These are phyloP conservation scores for Ascomycota sp. DNA, from an alignment of 2,329 filamentous ascomycete genomes.

Conservation along the genomic window DNA sequence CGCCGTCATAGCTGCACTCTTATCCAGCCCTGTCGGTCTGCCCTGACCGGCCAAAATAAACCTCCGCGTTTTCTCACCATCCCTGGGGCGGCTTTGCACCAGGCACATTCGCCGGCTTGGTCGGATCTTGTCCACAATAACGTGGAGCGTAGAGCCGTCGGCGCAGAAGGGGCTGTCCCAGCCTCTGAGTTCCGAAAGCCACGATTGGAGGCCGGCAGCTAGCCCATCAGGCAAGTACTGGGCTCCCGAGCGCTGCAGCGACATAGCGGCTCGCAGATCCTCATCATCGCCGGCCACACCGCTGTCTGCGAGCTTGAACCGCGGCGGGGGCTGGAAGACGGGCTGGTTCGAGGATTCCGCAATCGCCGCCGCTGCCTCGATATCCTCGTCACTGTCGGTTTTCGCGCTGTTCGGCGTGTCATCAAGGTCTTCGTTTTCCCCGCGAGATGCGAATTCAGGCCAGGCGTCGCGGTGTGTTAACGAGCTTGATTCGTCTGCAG, in stretches of 20 bases:
- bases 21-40: conserved; percentile 14
- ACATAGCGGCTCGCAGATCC: conserved; percentile 11
- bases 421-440: neutral
- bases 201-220: conserved; percentile 18
- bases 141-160: conserved; percentile 4
- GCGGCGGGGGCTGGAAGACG: conserved; percentile 17
- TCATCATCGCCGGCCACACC: conserved; percentile 4
- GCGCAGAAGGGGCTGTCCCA: conserved; percentile 6
- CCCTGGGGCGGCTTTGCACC: conserved; percentile 5
- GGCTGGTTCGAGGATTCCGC: conserved; percentile 9
- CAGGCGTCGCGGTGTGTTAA: neutral
- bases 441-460: neutral
- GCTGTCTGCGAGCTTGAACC: conserved; percentile 17
- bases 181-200: conserved; percentile 19
- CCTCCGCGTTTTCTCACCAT: conserved; percentile 2
- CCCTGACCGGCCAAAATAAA: conserved; percentile 19
- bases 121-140: conserved; percentile 12
- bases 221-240: conserved; percentile 17
- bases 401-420: too few species aligned
- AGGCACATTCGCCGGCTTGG: conserved; percentile 16
- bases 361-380: neutral
- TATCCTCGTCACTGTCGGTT: too few species aligned
- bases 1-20: conserved; percentile 7
- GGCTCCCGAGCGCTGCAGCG: conserved; percentile 15
- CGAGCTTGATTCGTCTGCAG: conserved; percentile 4